Conservation (phyloP, 1,284 basidiomycete species). For the Singerocomus rubriflavus region DNA sequence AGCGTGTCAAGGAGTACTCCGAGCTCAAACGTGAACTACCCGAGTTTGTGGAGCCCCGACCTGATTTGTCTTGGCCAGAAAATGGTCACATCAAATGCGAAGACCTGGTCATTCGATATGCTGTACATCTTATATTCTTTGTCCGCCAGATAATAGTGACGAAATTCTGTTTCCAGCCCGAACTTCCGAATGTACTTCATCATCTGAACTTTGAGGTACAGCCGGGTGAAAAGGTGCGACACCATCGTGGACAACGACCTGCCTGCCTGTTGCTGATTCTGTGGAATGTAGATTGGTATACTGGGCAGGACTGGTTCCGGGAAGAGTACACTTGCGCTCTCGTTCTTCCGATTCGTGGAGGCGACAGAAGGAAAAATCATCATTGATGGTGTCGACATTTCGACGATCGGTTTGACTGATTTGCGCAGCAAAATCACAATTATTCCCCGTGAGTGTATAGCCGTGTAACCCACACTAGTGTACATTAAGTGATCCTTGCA, state of each 20-base stretch:
- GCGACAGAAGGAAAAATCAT: conserved; percentile 78
- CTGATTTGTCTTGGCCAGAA: conserved; percentile 78
- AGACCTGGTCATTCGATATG: conserved; percentile 83
- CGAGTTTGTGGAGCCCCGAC: conserved; percentile 85
- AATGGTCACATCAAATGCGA: conserved; percentile 76
- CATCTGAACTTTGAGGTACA: conserved; percentile 74
- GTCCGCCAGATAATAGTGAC: neutral
- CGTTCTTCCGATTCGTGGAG: conserved; percentile 96
- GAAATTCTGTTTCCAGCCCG: conserved; percentile 48
- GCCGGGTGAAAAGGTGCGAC: conserved; percentile 66
- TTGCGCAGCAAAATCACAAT: conserved; percentile 85
- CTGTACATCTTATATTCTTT: conserved; percentile 47
- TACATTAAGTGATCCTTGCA: conserved; percentile 26
- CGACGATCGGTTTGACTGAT: conserved; percentile 84
- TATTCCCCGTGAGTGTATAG: conserved; percentile 72
- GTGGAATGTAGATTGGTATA: conserved; percentile 62
- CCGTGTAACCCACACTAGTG: neutral
- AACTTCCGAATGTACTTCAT: conserved; percentile 85
- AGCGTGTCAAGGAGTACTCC: conserved; percentile 89
- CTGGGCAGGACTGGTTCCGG: conserved; percentile 88
- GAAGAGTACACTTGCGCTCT: conserved; percentile 87
- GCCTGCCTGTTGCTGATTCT: conserved; percentile 4
- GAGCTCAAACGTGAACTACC: conserved; percentile 75
- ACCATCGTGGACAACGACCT: neutral
- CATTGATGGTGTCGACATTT: conserved; percentile 87